These are phyloP conservation scores for Triticum dicoccoides DNA, from an alignment of 176 grass and related monocot genomes.

Conservation along the genomic window DNA sequence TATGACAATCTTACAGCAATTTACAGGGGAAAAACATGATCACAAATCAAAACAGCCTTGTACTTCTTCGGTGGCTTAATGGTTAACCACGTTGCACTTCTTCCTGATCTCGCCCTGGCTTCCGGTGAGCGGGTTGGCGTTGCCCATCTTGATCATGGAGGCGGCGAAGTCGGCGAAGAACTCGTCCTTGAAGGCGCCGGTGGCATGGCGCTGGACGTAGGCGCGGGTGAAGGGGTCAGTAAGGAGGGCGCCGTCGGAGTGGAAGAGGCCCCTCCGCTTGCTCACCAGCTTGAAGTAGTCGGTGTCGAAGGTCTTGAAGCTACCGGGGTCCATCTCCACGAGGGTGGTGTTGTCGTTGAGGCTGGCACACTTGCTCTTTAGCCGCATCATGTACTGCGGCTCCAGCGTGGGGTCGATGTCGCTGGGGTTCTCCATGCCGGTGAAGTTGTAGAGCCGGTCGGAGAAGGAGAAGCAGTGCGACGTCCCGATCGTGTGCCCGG, in stretches of 20 bases:
- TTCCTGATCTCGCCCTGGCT: conserved; percentile 66
- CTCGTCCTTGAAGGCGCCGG: conserved; percentile 17
- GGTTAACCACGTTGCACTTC: conserved; percentile 57
- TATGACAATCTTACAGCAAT: too few species aligned
- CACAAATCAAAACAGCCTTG: too few species aligned
- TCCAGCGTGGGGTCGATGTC: conserved; percentile 67
- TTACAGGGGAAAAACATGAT: too few species aligned
- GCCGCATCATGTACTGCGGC: conserved; percentile 38
- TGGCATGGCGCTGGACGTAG: conserved; percentile 63
- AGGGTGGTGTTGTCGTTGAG: conserved; percentile 65
- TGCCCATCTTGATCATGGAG: conserved; percentile 74
- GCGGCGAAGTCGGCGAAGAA: conserved; percentile 70
- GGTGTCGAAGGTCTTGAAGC: conserved; percentile 76
- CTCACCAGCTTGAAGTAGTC: conserved; percentile 54
- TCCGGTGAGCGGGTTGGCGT: conserved; percentile 54
- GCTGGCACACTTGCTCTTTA: conserved; percentile 43
- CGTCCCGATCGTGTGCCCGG: conserved; percentile 82
- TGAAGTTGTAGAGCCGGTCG: conserved; percentile 84
- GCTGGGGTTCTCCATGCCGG: conserved; percentile 46
- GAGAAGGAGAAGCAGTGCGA: conserved; percentile 61
- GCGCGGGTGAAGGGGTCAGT: conserved; percentile 44
- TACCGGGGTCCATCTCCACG: conserved; percentile 89
- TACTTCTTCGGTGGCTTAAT: background rate
- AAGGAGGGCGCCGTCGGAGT: conserved; percentile 75
- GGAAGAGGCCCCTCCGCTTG: conserved; percentile 69